These are phyloP conservation scores for Crithidia bombi DNA, from an alignment of 208 protist species.

Conservation along the genomic window DNA sequence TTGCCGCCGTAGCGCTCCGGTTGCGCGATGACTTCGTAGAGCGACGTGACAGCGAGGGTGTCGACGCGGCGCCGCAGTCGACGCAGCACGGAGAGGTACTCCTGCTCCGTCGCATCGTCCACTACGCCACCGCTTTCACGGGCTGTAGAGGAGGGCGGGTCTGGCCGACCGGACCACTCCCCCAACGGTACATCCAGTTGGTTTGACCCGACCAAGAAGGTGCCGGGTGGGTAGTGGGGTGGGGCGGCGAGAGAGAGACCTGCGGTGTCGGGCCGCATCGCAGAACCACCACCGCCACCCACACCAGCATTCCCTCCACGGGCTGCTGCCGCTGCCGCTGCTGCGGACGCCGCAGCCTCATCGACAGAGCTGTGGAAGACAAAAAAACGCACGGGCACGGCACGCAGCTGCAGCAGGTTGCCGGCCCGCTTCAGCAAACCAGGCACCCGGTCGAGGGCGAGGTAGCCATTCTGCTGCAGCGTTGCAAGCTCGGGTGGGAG, in stretches of 20 bases:
- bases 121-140: conserved; percentile 20
- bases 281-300: conserved; percentile 4
- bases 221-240: conserved; percentile 40
- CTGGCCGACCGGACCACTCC: conserved; percentile 66
- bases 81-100: conserved; percentile 80
- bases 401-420: conserved; percentile 63
- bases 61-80: conserved; percentile 60
- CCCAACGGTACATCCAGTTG: conserved; percentile 64
- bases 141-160: conserved; percentile 32
- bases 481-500: conserved; percentile 61
- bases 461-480: conserved; percentile 65
- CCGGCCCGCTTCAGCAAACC: conserved; percentile 63
- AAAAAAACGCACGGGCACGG: conserved; percentile 79
- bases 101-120: conserved; percentile 62
- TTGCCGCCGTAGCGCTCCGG: conserved; percentile 56
- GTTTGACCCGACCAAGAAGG: conserved; percentile 64
- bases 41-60: conserved; percentile 57
- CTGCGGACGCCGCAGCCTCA: conserved; percentile 7
- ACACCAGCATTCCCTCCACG: background rate
- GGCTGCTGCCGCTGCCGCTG: conserved; percentile 1
- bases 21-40: conserved; percentile 59
- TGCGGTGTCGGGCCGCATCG: background rate
- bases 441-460: conserved; percentile 74
- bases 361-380: conserved; percentile 80
- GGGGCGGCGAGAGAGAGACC: conserved; percentile 30